Evolutionary conservation across 495 filamentous ascomycete species (phyloP), one percentile per base, ranked within the genome.

Genomic region (Aspergillus diversus): DNA sequence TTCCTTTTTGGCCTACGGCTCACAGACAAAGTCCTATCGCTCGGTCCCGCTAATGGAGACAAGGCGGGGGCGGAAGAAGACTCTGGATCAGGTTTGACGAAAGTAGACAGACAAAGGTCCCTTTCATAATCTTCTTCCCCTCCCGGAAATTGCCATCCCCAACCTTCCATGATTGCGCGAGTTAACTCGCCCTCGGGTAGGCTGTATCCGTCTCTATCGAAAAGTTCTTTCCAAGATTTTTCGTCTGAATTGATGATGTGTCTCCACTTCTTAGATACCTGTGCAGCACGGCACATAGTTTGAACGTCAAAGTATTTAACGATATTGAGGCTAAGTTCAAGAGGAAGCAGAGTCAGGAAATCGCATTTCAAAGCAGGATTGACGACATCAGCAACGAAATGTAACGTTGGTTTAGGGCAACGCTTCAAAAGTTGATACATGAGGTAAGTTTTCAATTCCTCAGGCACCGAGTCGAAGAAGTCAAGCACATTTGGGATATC

Each of bases 311-410:
- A 85, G 68, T 93, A 95, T 54, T 90, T 90, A 34, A 96, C 82
- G 63, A 98, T 87, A 63, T 97, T 91, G 15, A 96, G 80, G 63
- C 90, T 92, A 21, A 99, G 85, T 71, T 99, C 95, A 4, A 89
- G 74, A 17, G 95, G 95, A 16, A 99, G 84, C 61, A 91, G 81
- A 43, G 83, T 82, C 61, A 99, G 71, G 68, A 97, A 96, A 71
- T 99, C 94, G 70, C 92, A 96, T 75, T 96, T 97, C 63, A 99
- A 76, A n/a, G 94, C 93, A 6, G 96, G 96, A 72, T 97, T 97
- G 60, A 99, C 93, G 37, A 92, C 88, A 64, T 92, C 89, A 27
- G 96, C 92, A 66, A 99, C 90, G 53, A 97, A 88, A 73, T 93
- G 92, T 2, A 99, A 82, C 0, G 93, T 97, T 21, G 92, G 91